Percentiles rank a stretch among this genome's conserved stretches.
These are phyloP conservation scores for Ustulina deusta DNA, from an alignment of 2,329 filamentous ascomycete species.

Conservation along the genomic window DNA sequence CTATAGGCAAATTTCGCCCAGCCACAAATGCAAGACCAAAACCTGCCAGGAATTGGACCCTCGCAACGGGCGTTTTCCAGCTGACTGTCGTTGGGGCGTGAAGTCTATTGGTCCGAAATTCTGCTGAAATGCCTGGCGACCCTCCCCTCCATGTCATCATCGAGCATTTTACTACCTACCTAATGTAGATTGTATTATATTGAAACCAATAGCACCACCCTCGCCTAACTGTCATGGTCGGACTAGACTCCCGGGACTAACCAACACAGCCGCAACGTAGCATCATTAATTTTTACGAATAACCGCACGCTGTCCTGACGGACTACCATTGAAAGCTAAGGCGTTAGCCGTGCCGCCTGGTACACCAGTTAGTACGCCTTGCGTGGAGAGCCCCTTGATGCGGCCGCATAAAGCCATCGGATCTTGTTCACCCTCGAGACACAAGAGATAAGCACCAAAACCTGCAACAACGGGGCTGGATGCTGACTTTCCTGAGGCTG, in stretches of 20 bases:
- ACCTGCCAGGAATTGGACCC: background rate
- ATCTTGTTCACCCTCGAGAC: conserved; percentile 26
- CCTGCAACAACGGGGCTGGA: conserved; percentile 66
- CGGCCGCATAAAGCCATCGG: conserved; percentile 35
- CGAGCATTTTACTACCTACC: background rate
- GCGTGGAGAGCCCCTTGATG: conserved; percentile 34
- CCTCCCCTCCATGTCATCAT: background rate
- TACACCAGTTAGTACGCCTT: conserved; percentile 32
- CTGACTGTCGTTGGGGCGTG: background rate
- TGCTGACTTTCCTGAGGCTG: conserved; percentile 65
- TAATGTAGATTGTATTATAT: background rate
- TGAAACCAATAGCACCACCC: conserved; percentile 1
- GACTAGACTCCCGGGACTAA: background rate
- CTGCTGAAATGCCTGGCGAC: background rate
- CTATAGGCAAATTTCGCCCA: conserved; percentile 7
- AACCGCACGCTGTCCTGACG: conserved; percentile 10
- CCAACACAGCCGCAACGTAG: conserved; percentile 2
- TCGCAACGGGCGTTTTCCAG: conserved; percentile 13
- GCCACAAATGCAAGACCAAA: conserved; percentile 2
- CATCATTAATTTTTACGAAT: background rate
- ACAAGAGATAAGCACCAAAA: conserved; percentile 60
- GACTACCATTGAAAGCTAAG: conserved; percentile 41
- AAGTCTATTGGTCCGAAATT: conserved; percentile 6
- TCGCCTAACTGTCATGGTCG: background rate
- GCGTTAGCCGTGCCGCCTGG: conserved; percentile 37